These are phyloP conservation scores for Colletotrichum liriopes DNA, from an alignment of 2,329 filamentous ascomycete species.

Conservation along the genomic window DNA sequence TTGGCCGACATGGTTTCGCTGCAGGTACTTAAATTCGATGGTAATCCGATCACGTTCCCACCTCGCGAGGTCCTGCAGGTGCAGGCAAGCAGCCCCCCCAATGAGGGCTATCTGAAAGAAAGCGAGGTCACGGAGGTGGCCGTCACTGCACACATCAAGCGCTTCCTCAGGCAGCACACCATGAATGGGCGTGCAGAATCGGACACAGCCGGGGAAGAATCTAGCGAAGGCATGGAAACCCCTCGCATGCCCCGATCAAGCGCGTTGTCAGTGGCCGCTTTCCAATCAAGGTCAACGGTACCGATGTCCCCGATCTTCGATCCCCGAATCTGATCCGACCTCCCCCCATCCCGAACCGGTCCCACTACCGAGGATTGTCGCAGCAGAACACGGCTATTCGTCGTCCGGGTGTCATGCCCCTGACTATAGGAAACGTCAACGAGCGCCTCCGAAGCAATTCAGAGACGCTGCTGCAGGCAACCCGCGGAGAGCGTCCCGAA, in stretches of 20 bases:
- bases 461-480: conserved; percentile 69
- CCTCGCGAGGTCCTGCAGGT: conserved; percentile 78
- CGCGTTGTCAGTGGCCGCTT: conserved; percentile 76
- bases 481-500: conserved; percentile 64
- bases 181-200: conserved; percentile 68
- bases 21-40: conserved; percentile 90
- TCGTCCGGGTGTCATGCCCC: conserved; percentile 80
- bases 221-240: conserved; percentile 84
- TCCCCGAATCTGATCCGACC: conserved; percentile 78
- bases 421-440: conserved; percentile 78
- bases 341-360: conserved; percentile 84
- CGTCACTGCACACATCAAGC: conserved; percentile 74
- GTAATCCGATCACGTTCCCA: conserved; percentile 85
- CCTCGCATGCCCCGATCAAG: conserved; percentile 78
- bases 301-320: conserved; percentile 76
- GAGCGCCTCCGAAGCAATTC: conserved; percentile 79
- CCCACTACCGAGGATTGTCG: conserved; percentile 84
- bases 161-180: conserved; percentile 69
- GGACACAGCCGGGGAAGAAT: conserved; percentile 73
- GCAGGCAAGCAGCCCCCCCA: conserved; percentile 68
- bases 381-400: conserved; percentile 77
- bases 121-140: conserved; percentile 75
- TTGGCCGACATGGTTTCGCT: conserved; percentile 92
- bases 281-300: conserved; percentile 80
- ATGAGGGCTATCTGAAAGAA: conserved; percentile 71